Percentiles rank a stretch among this genome's conserved stretches.
Evolutionary conservation across 306 rosid species (phyloP).

Genomic region (Lathyrus aphaca): DNA sequence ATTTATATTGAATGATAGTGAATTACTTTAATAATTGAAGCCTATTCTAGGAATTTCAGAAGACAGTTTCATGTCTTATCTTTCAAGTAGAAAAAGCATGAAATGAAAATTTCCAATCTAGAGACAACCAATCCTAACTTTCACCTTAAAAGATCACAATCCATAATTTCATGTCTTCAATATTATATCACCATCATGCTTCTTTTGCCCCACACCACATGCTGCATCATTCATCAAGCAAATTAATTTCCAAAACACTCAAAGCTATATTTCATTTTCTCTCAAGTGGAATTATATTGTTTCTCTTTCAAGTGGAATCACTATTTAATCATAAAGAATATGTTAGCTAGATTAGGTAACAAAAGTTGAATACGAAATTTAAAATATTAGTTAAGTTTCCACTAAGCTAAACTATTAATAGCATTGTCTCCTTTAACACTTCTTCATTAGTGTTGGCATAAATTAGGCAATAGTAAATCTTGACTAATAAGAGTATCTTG

Average conservation of each 20-base stretch:
- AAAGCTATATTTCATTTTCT: conserved; percentile 13
- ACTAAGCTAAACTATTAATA: conserved; percentile 24
- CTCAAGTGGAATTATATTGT: conserved; percentile 34
- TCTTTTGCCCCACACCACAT: conserved; percentile 36
- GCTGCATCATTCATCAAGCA: conserved; percentile 17
- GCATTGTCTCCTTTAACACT: conserved; percentile 28
- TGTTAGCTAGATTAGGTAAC: conserved; percentile 41
- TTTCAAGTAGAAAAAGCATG: conserved; percentile 32
- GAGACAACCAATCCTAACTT: conserved; percentile 39
- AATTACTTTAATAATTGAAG: conserved; percentile 35
- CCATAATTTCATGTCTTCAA: conserved; percentile 32
- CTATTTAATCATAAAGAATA: conserved; percentile 28
- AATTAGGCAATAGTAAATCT: conserved; percentile 23
- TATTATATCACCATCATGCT: conserved; percentile 31
- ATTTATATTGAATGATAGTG: conserved; percentile 4
- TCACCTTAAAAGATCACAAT: conserved; percentile 21
- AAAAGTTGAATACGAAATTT: conserved; percentile 21
- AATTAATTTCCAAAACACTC: conserved; percentile 28
- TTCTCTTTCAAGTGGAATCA: conserved; percentile 30
- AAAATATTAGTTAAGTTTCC: conserved; percentile 40
- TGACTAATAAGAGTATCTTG: neutral
- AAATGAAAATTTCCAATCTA: conserved; percentile 32
- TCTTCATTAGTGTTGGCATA: conserved; percentile 25
- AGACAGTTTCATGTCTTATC: conserved; percentile 35
- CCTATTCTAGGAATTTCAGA: conserved; percentile 42